Evolutionary conservation across 2,329 filamentous ascomycete genomes (phyloP), one percentile per base, ranked within the genome.

Genomic region (Colletotrichum shisoi): DNA sequence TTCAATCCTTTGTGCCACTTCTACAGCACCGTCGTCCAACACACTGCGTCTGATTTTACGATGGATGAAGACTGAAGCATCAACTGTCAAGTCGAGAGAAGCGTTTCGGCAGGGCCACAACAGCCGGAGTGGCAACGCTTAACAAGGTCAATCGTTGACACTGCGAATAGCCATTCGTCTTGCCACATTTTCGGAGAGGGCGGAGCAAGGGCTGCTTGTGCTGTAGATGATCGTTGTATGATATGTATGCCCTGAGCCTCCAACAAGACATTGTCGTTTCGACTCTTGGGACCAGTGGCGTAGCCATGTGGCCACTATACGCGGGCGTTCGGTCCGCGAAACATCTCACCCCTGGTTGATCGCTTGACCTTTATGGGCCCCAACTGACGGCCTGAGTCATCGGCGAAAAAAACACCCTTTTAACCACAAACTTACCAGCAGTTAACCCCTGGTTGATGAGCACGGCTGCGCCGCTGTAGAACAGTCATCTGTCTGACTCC

Each of bases 1-100:
- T 71, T 73, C 42, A 70, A 48, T 69, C 66, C 27, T 65, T 60
- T 45, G 54, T 37, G 63, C 57, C 51, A 53, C 51, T 45, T 31
- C 12, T 39, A 39, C 19, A 21, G 31, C 27, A 21, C 9, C 46
- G 13, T 15, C 19, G 27, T 39, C 53, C 40, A 46, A 24, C 13
- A 13, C 15, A 6, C 19, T 15, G 34, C 34, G 21, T 44, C 31
- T 48, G 9, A 3, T 37, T 17, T 57, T 8, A 42, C n/a, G 34
- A 37, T 4, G 27, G 21, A 62, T 31, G 27, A 51, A 45, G 31
- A 39, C 13, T 51, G 17, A 6, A 19, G 27, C 15, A 8, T 39
- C 57, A 44, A 34, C 45, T 12, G 52, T 49, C 27, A 37, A 31
- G 24, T 40, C 17, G 46, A 17, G 46, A 17, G n/a, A 27, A 34